phyloP scores from a whole-genome alignment of 805 yeast species.

The Jamesozyma spencerorum region DNA sequence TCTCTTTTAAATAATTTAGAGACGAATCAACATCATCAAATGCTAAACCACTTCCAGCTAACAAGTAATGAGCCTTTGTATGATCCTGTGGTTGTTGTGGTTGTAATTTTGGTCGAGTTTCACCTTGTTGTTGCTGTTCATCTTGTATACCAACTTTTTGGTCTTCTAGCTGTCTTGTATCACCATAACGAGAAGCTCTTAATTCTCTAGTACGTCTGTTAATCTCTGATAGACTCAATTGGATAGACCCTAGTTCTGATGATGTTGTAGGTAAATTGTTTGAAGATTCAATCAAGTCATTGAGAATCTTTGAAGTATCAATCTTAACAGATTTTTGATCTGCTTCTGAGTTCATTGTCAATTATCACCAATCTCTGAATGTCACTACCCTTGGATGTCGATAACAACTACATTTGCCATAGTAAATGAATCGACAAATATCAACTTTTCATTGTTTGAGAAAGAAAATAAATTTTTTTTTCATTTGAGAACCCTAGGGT shows the following conservation, averaged over 20 bases:
- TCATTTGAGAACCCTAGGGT: too few relatives aligned
- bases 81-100: constrained; percentile 19
- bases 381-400: too few relatives aligned
- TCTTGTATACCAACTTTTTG: constrained; percentile 11
- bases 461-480: too few relatives aligned
- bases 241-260: constrained; percentile 70
- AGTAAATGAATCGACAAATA: background rate
- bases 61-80: constrained; percentile 75
- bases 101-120: background rate
- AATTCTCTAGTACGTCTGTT: constrained; percentile 54
- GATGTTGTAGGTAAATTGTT: constrained; percentile 57
- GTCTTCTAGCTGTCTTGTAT: constrained; percentile 4
- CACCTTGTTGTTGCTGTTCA: constrained; percentile 1
- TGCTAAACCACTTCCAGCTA: constrained; percentile 82
- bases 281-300: constrained; percentile 71
- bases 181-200: constrained; percentile 26
- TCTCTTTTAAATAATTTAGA: constrained; percentile 30
- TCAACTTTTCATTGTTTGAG: too few relatives aligned
- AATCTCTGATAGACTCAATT: constrained; percentile 71
- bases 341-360: background rate
- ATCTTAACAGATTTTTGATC: background rate
- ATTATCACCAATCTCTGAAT: too few relatives aligned
- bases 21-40: constrained; percentile 73
- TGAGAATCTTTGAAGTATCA: constrained; percentile 31
- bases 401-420: background rate